Conservation (phyloP, 768 basidiomycete genomes). For the Cystofilobasidium ferigula region DNA sequence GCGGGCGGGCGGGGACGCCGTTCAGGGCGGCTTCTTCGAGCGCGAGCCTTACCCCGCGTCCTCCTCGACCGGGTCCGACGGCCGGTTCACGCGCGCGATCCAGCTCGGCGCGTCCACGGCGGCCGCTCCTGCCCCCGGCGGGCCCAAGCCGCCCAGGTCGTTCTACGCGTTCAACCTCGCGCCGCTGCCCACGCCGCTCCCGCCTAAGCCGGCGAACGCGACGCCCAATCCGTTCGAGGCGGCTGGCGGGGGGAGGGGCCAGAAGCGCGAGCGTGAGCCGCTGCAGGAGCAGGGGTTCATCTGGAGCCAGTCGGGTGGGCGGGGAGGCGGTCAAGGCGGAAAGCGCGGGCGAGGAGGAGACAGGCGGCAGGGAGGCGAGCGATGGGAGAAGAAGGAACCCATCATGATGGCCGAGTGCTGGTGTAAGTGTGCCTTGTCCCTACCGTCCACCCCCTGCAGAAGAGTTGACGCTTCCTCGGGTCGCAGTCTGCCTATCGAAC, state of each 20-base stretch:
- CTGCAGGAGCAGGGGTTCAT: constrained; percentile 33
- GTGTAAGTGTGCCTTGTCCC: constrained; percentile 47
- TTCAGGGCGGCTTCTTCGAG: constrained; percentile 72
- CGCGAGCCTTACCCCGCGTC: constrained; percentile 83
- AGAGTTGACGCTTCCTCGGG: background rate
- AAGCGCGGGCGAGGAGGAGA: constrained; percentile 67
- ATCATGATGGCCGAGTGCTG: constrained; percentile 51
- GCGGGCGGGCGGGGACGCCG: constrained; percentile 46
- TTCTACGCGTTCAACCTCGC: constrained; percentile 91
- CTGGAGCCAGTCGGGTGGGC: constrained; percentile 41
- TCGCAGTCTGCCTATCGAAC: constrained; percentile 81
- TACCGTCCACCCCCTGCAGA: background rate
- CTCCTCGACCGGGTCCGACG: constrained; percentile 49
- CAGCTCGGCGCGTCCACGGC: constrained; percentile 88
- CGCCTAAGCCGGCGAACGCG: constrained; percentile 47
- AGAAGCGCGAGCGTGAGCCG: constrained; percentile 35
- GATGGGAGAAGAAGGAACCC: constrained; percentile 42
- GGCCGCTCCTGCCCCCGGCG: constrained; percentile 39
- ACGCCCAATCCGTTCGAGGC: constrained; percentile 39
- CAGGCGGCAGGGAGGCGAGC: constrained; percentile 56
- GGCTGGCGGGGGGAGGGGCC: constrained; percentile 30
- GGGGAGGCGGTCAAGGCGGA: constrained; percentile 53
- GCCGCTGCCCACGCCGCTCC: constrained; percentile 43
- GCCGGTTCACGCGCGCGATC: constrained; percentile 58
- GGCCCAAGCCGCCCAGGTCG: constrained; percentile 51